These are phyloP conservation scores for Fusarium sublunatum DNA, from an alignment of 2,329 filamentous ascomycete genomes.

Conservation along the genomic window DNA sequence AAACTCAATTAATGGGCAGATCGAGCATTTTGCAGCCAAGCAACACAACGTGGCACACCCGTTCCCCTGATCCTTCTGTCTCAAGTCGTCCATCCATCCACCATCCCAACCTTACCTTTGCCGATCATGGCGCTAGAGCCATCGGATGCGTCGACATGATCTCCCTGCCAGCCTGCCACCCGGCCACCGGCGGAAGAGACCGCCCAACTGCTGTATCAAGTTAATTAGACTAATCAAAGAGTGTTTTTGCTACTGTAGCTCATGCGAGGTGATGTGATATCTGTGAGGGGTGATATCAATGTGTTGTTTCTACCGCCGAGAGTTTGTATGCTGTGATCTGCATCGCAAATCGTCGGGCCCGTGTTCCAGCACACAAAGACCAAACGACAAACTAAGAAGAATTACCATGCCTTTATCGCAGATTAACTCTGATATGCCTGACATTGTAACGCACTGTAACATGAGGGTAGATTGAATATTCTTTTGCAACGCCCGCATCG, in stretches of 20 bases:
- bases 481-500: constrained; percentile 5
- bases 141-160: constrained; percentile 12
- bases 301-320: constrained; percentile 36
- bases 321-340: constrained; percentile 25
- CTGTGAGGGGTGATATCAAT: constrained; percentile 26
- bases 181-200: not conserved
- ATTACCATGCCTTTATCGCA: too few species aligned
- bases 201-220: constrained; percentile 5
- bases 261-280: constrained; percentile 43
- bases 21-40: not conserved
- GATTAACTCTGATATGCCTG: not conserved
- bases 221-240: constrained; percentile 22
- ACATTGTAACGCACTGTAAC: not conserved
- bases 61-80: not conserved
- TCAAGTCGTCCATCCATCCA: not conserved
- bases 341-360: constrained; percentile 26
- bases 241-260: constrained; percentile 26
- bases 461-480: not conserved
- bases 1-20: not conserved
- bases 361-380: constrained; percentile 5
- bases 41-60: constrained; percentile 20
- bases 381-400: too few species aligned
- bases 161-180: not conserved
- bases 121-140: constrained; percentile 14
- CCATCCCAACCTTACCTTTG: constrained; percentile 15